phyloP scores from a whole-genome alignment of 2,329 filamentous ascomycete species.

The Lasiodiplodia citricola region DNA sequence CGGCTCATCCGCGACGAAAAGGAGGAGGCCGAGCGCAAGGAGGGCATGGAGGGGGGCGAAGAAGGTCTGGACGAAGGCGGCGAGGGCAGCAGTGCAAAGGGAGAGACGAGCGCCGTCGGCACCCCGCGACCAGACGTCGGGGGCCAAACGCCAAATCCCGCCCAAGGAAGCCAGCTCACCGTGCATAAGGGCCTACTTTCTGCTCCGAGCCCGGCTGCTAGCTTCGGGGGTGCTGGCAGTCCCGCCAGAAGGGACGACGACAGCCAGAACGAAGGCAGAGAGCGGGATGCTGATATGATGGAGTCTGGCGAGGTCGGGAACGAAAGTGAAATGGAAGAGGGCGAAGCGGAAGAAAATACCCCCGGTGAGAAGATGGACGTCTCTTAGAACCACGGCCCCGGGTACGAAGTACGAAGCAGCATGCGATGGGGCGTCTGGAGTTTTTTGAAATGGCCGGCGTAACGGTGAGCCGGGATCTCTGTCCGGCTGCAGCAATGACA shows the following conservation, averaged over 20 bases:
- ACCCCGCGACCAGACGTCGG: conserved; percentile 52
- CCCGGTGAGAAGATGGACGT: conserved; percentile 25
- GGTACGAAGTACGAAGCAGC: neutral
- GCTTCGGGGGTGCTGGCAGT: conserved; percentile 37
- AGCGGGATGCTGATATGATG: conserved; percentile 36
- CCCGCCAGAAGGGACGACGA: conserved; percentile 37
- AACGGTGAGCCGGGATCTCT: neutral
- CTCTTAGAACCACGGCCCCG: neutral
- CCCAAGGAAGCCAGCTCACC: conserved; percentile 1
- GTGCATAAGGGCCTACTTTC: conserved; percentile 14
- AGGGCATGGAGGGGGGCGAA: conserved; percentile 62
- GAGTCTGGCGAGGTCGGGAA: conserved; percentile 23
- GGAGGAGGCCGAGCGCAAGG: conserved; percentile 86
- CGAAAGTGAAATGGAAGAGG: conserved; percentile 32
- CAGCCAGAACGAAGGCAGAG: conserved; percentile 36
- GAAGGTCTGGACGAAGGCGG: conserved; percentile 46
- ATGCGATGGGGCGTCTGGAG: conserved; percentile 5
- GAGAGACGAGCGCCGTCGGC: conserved; percentile 47
- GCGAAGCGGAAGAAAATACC: conserved; percentile 26
- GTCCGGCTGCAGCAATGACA: neutral
- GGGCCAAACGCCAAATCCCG: conserved; percentile 19
- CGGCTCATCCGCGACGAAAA: conserved; percentile 92
- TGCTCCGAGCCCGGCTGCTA: conserved; percentile 27
- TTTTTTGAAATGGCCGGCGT: neutral
- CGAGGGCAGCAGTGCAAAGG: conserved; percentile 44